A percentile compares a stretch with the other conserved stretches of the same genome.
phyloP scores from a whole-genome alignment of 441 rosid species.

The Jatropha multifida region DNA sequence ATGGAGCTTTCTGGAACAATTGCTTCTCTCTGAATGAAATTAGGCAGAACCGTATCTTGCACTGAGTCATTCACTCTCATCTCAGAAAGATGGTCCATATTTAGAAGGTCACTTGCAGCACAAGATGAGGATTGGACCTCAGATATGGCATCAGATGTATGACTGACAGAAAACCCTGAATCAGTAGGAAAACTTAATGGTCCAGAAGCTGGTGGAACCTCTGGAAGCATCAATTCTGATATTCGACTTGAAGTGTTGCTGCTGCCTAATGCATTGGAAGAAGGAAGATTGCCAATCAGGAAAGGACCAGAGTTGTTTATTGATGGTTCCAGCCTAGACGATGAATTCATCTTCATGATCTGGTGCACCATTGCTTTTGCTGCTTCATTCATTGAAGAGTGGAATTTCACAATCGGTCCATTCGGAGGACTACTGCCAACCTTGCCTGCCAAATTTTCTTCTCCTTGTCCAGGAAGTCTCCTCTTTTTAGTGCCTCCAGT shows the following conservation, averaged over 20 bases:
- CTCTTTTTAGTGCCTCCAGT: slow-evolving; percentile 66
- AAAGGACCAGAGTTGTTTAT: slow-evolving; percentile 43
- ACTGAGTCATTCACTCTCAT: slow-evolving; percentile 24
- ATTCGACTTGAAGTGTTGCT: slow-evolving; percentile 39
- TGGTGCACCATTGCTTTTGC: slow-evolving; percentile 67
- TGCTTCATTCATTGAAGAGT: slow-evolving; percentile 74
- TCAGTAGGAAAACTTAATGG: slow-evolving; percentile 40
- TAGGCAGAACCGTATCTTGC: slow-evolving; percentile 28
- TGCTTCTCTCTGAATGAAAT: slow-evolving; percentile 31
- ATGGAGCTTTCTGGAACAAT: slow-evolving; percentile 38
- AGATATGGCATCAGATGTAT: slow-evolving; percentile 36
- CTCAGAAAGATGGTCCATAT: slow-evolving; percentile 24
- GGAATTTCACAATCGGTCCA: slow-evolving; percentile 81
- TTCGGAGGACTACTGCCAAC: slow-evolving; percentile 37
- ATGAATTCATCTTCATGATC: slow-evolving; percentile 56
- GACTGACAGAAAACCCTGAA: slow-evolving; percentile 59
- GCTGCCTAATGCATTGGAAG: slow-evolving; percentile 41
- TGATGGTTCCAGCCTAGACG: slow-evolving; percentile 51
- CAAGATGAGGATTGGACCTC: slow-evolving; percentile 34
- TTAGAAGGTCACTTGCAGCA: slow-evolving; percentile 13
- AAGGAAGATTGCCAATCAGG: slow-evolving; percentile 42
- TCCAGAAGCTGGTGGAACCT: slow-evolving; percentile 50
- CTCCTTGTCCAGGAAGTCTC: slow-evolving; percentile 74
- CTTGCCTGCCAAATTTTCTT: slow-evolving; percentile 35
- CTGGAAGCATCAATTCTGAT: slow-evolving; percentile 46